These are phyloP conservation scores for Paramecium sonneborni DNA, from an alignment of 73 alveolate genomes.

Conservation along the genomic window DNA sequence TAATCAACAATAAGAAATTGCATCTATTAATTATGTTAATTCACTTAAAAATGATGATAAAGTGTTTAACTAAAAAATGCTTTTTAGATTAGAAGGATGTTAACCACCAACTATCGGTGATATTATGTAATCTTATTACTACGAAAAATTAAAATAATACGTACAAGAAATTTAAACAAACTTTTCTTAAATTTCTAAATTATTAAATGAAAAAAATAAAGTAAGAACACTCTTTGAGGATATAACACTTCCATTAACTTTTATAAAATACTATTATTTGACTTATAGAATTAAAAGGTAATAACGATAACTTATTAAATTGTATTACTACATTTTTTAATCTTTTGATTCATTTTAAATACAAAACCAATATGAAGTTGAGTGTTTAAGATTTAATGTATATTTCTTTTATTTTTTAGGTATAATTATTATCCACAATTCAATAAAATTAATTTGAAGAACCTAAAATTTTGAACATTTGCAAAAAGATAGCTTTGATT, in stretches of 20 bases:
- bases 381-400: slow-evolving; percentile 1
- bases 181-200: background rate
- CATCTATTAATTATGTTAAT: background rate
- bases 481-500: background rate
- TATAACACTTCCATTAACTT: background rate
- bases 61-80: background rate
- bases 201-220: background rate
- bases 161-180: background rate
- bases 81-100: slow-evolving; percentile 6
- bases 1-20: slow-evolving; percentile 4
- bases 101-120: background rate
- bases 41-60: background rate
- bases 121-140: background rate
- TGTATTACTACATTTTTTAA: background rate
- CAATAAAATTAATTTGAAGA: background rate
- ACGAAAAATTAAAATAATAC: background rate
- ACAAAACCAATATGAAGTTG: background rate
- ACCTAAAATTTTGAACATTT: background rate
- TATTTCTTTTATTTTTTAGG: background rate
- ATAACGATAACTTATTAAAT: background rate
- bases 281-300: background rate
- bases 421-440: background rate
- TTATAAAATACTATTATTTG: background rate
- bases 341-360: background rate
- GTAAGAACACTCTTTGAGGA: background rate